These are phyloP conservation scores for Aspergillus niger DNA, from an alignment of 2,329 filamentous ascomycete species.

Conservation along the genomic window DNA sequence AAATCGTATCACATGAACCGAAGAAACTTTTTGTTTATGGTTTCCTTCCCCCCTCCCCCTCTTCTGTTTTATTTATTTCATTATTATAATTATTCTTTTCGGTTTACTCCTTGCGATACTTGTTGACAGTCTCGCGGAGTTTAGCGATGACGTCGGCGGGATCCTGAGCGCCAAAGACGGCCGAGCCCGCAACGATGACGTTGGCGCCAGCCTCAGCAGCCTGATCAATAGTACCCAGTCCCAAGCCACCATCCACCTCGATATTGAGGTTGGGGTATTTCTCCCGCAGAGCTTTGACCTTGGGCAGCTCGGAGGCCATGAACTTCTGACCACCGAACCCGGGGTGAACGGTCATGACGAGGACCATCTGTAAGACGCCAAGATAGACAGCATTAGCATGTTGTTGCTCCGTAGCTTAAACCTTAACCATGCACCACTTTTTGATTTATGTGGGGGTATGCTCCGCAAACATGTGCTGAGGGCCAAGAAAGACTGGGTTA, in stretches of 20 bases:
- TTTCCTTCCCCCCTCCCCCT: neutral
- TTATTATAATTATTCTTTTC: constrained; percentile 3
- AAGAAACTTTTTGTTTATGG: neutral
- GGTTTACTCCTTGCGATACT: constrained; percentile 40
- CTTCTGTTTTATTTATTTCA: neutral
- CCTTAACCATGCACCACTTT: too few relatives aligned
- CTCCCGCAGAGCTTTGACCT: constrained; percentile 79
- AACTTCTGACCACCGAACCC: constrained; percentile 98
- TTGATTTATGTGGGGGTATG: too few relatives aligned
- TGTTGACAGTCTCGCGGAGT: constrained; percentile 77
- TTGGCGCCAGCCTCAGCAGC: constrained; percentile 95
- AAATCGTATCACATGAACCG: constrained; percentile 10
- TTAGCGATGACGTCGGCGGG: constrained; percentile 83
- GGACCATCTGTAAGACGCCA: constrained; percentile 72
- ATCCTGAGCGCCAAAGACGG: constrained; percentile 90
- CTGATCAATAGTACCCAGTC: constrained; percentile 84
- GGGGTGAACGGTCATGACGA: constrained; percentile 97
- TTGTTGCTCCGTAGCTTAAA: too few relatives aligned
- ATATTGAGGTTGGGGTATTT: constrained; percentile 93
- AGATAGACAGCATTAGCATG: neutral
- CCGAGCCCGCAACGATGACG: constrained; percentile 95
- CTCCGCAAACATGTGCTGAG: too few relatives aligned
- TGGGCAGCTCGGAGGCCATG: constrained; percentile 93
- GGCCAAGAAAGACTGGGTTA: too few relatives aligned
- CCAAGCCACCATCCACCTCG: constrained; percentile 92